Conservation (phyloP, 2,329 filamentous ascomycete species). For the Aspergillus arachidicola region DNA sequence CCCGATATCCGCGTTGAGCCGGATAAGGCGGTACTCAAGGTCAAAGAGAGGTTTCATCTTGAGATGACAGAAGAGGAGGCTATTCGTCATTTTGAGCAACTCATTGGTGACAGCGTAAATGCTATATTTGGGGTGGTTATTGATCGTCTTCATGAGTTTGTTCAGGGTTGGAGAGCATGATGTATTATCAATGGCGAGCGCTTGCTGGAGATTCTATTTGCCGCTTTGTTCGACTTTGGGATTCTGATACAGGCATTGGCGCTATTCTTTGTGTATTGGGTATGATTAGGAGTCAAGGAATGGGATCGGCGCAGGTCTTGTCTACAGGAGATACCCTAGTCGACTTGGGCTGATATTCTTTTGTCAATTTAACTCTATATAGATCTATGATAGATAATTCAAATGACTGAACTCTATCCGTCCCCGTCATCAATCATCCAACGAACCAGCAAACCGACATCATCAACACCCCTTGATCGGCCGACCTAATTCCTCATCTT, state of each 20-base stretch:
- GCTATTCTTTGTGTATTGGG: neutral
- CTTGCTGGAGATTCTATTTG: neutral
- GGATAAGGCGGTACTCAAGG: constrained; percentile 91
- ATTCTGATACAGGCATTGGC: neutral
- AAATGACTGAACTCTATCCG: neutral
- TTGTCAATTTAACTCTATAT: constrained; percentile 1
- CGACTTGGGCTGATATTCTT: constrained; percentile 16
- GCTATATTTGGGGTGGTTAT: constrained; percentile 92
- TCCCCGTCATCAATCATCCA: neutral
- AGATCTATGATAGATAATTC: constrained; percentile 7
- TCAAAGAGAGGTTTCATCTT: constrained; percentile 90
- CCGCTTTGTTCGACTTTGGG: neutral
- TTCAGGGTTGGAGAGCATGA: constrained; percentile 83
- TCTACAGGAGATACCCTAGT: constrained; percentile 9
- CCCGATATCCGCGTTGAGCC: constrained; percentile 91
- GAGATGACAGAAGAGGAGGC: constrained; percentile 92
- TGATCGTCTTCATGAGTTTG: constrained; percentile 89
- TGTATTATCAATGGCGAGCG: neutral
- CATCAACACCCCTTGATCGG: constrained; percentile 6
- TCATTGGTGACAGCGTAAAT: constrained; percentile 89
- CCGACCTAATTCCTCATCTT: constrained; percentile 26
- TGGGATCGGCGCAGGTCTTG: neutral
- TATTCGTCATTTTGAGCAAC: constrained; percentile 79
- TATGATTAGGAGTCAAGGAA: neutral
- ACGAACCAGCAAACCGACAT: neutral